A percentile compares a stretch with the other conserved stretches of the same genome.
phyloP scores from a whole-genome alignment of 768 basidiomycete species.

The Hypholoma fasciculare region DNA sequence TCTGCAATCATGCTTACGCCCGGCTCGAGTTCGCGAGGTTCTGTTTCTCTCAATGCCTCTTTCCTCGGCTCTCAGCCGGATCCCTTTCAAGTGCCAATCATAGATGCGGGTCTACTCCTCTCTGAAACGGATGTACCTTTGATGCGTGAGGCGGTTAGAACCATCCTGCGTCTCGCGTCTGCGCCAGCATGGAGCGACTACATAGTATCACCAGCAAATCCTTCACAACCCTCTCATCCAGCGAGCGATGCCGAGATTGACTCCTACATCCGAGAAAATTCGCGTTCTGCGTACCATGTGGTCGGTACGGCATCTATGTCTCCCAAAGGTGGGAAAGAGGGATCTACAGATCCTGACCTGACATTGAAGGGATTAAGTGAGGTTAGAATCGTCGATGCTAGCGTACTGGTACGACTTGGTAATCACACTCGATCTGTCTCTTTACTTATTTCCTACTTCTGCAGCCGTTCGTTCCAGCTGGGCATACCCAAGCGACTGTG shows the following conservation, averaged over 20 bases:
- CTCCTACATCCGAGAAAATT: constrained; percentile 16
- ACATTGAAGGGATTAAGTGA: constrained; percentile 26
- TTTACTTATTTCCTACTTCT: background rate
- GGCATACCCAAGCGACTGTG: constrained; percentile 30
- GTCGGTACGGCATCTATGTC: constrained; percentile 30
- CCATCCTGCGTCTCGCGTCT: constrained; percentile 17
- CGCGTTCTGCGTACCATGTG: constrained; percentile 25
- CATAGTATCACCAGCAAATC: constrained; percentile 15
- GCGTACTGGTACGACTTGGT: constrained; percentile 24
- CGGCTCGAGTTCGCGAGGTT: constrained; percentile 1
- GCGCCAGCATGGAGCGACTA: constrained; percentile 26
- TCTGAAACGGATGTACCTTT: constrained; percentile 20
- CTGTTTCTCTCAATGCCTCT: background rate
- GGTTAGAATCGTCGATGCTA: constrained; percentile 35
- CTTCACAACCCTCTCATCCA: constrained; percentile 5
- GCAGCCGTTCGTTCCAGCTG: constrained; percentile 26
- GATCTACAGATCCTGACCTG: constrained; percentile 32
- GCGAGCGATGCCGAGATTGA: constrained; percentile 24
- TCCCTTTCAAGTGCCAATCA: background rate
- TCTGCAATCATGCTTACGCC: constrained; percentile 18
- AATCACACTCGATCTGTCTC: background rate
- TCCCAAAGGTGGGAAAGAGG: constrained; percentile 14
- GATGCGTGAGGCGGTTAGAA: constrained; percentile 22
- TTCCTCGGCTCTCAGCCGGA: background rate
- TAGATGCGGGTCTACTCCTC: constrained; percentile 2